Evolutionary conservation across 257 asterid genomes (phyloP), one percentile per base, ranked within the genome.

Genomic region (Solanum gandarillasii): DNA sequence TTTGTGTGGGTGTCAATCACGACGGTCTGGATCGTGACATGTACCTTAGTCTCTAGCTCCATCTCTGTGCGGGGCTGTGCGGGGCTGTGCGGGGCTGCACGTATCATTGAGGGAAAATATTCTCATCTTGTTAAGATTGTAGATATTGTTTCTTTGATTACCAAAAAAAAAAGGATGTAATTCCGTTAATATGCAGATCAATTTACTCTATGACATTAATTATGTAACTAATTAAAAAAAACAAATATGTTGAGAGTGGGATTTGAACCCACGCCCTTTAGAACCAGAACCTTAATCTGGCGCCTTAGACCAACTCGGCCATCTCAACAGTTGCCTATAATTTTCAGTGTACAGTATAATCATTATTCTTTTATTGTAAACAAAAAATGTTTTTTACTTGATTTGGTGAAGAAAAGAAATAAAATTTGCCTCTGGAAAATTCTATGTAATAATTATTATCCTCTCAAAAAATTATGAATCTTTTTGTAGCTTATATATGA

Each of bases 221-320:
- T 58, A 60, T 60, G 12, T 25, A 67, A 67, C 73, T 67, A 67
- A 39, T 39, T 39, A 9, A 39, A 35, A 35, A 35, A 35, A 35
- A 35, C 7, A 35, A 35, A 35, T 35, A 23, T 62, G 85, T 95
- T 93, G 98, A 96, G 92, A 95, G 97, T 92, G 98, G 98, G 96
- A 96, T 95, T 95, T 88, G 95, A 94, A 96, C 98, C 98, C 98
- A 94, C 98, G 98, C 98, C 98, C 98, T 95, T 96, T 95, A 96
- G 98, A 98, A 95, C 98, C 98, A 95, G 96, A 95, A 97, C 99
- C 98, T 95, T 97, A 93, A 93, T 95, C 98, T 95, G 98, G 97
- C 98, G 98, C 98, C 98, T 95, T 95, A 95, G 99, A 97, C 98
- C 98, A 95, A 93, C 98, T 95, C 98, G 98, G 96, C 98, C 99